Evolutionary conservation across 2,329 filamentous ascomycete species (phyloP).

Genomic region (Fusarium anthophilum): DNA sequence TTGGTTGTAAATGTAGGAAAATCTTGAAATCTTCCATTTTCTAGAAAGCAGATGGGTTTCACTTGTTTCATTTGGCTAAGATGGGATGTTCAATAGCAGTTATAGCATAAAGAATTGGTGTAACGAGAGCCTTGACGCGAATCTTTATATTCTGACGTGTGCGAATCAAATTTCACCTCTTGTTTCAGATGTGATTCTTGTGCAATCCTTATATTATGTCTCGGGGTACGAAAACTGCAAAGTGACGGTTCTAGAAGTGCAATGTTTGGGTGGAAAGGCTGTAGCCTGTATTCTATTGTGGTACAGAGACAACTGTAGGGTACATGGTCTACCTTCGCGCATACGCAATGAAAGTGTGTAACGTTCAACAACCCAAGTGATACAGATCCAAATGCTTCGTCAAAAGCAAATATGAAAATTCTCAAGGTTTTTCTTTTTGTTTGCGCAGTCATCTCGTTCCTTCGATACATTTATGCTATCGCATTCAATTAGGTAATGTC

Average conservation of each 20-base stretch:
- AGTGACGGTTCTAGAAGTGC: not conserved
- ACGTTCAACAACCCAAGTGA: not conserved
- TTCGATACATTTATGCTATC: not conserved
- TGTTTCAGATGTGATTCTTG: not conserved
- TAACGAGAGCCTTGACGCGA: too few species aligned
- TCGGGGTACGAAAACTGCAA: not conserved
- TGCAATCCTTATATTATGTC: not conserved
- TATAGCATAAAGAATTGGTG: not conserved
- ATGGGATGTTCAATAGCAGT: rapidly evolving
- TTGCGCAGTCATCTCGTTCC: not conserved
- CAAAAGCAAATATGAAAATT: not conserved
- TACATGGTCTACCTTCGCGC: not conserved
- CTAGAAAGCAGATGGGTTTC: not conserved
- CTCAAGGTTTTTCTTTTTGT: not conserved
- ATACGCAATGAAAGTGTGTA: not conserved
- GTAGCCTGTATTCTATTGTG: not conserved
- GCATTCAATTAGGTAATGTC: not conserved
- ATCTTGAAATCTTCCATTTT: too few species aligned
- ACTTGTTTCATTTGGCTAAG: rapidly evolving
- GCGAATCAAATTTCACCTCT: not conserved
- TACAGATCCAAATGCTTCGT: not conserved
- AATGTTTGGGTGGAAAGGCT: too few species aligned
- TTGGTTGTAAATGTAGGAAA: not conserved
- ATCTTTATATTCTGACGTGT: not conserved
- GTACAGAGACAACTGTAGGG: not conserved